These are phyloP conservation scores for Silene conica DNA, from an alignment of 148 eudicot species.

Conservation along the genomic window DNA sequence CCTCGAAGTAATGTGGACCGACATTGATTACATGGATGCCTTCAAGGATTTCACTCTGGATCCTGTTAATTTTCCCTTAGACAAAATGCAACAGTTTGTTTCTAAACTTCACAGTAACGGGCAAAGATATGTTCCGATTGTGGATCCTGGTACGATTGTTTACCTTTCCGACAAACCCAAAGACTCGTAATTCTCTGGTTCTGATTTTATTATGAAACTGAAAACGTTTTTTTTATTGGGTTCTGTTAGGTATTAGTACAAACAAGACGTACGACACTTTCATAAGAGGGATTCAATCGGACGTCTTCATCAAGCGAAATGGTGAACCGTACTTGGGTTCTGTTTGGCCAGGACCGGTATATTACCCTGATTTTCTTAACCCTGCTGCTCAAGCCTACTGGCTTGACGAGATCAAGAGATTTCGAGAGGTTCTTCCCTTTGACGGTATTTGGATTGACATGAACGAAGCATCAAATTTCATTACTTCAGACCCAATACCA, in stretches of 20 bases:
- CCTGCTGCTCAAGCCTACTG: conserved; percentile 37
- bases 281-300: not conserved
- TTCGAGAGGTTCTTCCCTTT: conserved; percentile 26
- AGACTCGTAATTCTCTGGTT: not conserved
- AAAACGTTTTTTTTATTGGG: not conserved
- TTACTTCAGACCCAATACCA: conserved; percentile 20
- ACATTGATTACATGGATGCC: conserved; percentile 55
- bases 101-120: conserved; percentile 39
- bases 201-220: not conserved
- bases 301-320: too few relatives aligned
- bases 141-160: conserved; percentile 43
- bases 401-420: conserved; percentile 43
- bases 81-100: conserved; percentile 37
- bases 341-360: conserved; percentile 55
- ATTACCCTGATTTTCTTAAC: conserved; percentile 51
- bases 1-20: conserved; percentile 52
- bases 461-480: conserved; percentile 45
- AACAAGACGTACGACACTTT: conserved; percentile 35
- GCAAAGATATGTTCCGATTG: conserved; percentile 39
- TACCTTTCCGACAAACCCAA: not conserved
- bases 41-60: conserved; percentile 46
- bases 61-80: conserved; percentile 38
- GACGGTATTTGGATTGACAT: conserved; percentile 47
- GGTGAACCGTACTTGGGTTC: conserved; percentile 15
- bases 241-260: conserved; percentile 35